Evolutionary conservation across 2,329 filamentous ascomycete genomes (phyloP).

Genomic region (Neofusicoccum ribis): DNA sequence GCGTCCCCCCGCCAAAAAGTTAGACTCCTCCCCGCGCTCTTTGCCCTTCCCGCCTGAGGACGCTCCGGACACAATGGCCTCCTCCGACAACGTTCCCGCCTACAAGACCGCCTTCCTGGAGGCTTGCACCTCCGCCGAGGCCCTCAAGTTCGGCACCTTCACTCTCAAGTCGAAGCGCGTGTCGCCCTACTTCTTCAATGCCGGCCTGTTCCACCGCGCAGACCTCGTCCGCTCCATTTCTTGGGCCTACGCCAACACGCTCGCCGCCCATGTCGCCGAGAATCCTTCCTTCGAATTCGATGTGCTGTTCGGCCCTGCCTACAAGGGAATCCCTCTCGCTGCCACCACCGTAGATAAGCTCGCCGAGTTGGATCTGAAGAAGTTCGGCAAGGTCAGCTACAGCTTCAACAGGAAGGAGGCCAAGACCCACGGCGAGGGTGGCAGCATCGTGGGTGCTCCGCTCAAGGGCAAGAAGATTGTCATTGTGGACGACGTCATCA

Average conservation of each 20-base stretch:
- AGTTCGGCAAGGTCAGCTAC: conserved; percentile 73
- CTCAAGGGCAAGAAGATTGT: conserved; percentile 83
- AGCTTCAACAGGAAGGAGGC: conserved; percentile 95
- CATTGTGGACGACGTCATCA: conserved; percentile 96
- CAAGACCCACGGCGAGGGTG: conserved; percentile 94
- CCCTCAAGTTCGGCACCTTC: conserved; percentile 80
- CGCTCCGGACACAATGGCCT: conserved; percentile 11
- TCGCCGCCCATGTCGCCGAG: conserved; percentile 47
- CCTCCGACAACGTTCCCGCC: conserved; percentile 27
- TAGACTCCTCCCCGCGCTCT: conserved; percentile 1
- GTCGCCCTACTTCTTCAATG: conserved; percentile 98
- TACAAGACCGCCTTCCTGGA: conserved; percentile 70
- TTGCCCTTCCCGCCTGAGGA: not conserved
- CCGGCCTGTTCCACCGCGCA: conserved; percentile 83
- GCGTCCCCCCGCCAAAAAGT: conserved; percentile 15
- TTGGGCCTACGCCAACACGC: conserved; percentile 72
- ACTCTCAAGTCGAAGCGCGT: conserved; percentile 87
- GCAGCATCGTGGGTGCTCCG: conserved; percentile 84
- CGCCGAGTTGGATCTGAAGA: conserved; percentile 63
- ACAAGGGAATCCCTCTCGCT: conserved; percentile 95
- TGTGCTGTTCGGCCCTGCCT: conserved; percentile 89
- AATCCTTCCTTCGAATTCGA: conserved; percentile 64
- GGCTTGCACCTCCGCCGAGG: conserved; percentile 64
- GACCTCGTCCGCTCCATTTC: conserved; percentile 75
- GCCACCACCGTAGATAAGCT: conserved; percentile 76